Percentiles rank a stretch among this genome's conserved stretches.
phyloP scores from a whole-genome alignment of 139 green algal species.

The Ostreobium quekettii region DNA sequence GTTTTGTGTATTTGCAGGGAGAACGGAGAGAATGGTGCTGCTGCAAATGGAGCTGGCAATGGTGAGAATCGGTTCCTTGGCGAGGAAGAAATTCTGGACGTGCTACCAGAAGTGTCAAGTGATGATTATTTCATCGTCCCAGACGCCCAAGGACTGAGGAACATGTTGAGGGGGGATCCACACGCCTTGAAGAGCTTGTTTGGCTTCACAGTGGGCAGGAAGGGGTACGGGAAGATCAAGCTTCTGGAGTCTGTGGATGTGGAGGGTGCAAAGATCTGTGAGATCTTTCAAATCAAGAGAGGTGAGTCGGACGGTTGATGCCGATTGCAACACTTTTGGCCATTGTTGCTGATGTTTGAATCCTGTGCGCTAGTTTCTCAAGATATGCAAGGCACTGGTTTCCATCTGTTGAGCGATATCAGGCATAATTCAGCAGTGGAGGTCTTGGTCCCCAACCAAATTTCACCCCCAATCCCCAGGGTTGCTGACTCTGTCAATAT shows the following conservation, averaged over 20 bases:
- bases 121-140: not conserved
- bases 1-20: too few relatives aligned
- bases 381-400: too few relatives aligned
- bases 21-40: too few relatives aligned
- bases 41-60: too few relatives aligned
- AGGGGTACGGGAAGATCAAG: not conserved
- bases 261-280: not conserved
- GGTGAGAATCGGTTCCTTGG: too few relatives aligned
- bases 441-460: too few relatives aligned
- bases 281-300: not conserved
- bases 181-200: not conserved
- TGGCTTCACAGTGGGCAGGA: not conserved
- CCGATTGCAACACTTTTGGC: not conserved
- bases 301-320: not conserved
- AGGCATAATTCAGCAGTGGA: too few relatives aligned
- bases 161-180: slow-evolving; percentile 2
- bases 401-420: too few relatives aligned
- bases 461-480: too few relatives aligned
- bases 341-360: too few relatives aligned
- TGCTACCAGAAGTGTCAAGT: not conserved
- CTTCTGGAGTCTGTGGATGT: not conserved
- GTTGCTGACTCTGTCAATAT: too few relatives aligned
- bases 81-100: not conserved
- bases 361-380: too few relatives aligned
- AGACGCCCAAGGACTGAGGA: not conserved